Evolutionary conservation across 2,329 filamentous ascomycete genomes (phyloP).

Genomic region (Penicillium sp.): DNA sequence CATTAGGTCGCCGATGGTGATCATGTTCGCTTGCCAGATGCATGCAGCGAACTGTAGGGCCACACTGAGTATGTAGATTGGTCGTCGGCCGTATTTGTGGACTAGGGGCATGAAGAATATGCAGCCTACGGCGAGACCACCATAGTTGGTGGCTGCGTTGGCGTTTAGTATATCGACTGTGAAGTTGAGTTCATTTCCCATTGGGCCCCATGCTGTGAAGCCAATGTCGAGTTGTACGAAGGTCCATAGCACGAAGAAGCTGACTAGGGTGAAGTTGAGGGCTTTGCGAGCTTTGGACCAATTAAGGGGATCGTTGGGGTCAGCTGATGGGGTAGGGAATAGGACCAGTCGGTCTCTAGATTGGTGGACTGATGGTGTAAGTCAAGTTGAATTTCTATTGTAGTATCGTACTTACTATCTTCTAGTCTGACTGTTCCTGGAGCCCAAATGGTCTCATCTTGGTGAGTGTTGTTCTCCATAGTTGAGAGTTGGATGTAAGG

Average conservation of each 20-base stretch:
- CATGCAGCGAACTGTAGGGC: slow-evolving; percentile 37
- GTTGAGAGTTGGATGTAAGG: neutral
- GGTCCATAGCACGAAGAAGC: slow-evolving; percentile 27
- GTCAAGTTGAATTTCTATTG: neutral
- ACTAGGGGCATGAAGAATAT: slow-evolving; percentile 48
- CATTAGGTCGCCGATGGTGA: slow-evolving; percentile 43
- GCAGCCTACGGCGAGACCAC: slow-evolving; percentile 43
- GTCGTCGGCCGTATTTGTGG: slow-evolving; percentile 48
- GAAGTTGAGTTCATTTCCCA: slow-evolving; percentile 45
- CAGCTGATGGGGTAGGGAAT: slow-evolving; percentile 22
- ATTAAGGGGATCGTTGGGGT: slow-evolving; percentile 29
- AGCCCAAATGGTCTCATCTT: slow-evolving; percentile 18
- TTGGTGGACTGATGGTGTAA: slow-evolving; percentile 4
- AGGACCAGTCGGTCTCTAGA: slow-evolving; percentile 15
- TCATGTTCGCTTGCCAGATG: slow-evolving; percentile 46
- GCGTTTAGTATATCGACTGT: slow-evolving; percentile 43
- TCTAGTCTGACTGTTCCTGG: slow-evolving; percentile 21
- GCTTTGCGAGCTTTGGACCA: slow-evolving; percentile 24
- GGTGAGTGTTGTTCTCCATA: slow-evolving; percentile 12
- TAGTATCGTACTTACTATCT: slow-evolving; percentile 12
- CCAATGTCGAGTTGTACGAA: slow-evolving; percentile 40
- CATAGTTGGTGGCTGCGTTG: slow-evolving; percentile 45
- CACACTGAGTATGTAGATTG: slow-evolving; percentile 46
- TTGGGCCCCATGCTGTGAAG: slow-evolving; percentile 42
- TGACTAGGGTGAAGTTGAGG: slow-evolving; percentile 26